Conservation (phyloP, 495 filamentous ascomycete species). For the Trichoderma orchidacearum region DNA sequence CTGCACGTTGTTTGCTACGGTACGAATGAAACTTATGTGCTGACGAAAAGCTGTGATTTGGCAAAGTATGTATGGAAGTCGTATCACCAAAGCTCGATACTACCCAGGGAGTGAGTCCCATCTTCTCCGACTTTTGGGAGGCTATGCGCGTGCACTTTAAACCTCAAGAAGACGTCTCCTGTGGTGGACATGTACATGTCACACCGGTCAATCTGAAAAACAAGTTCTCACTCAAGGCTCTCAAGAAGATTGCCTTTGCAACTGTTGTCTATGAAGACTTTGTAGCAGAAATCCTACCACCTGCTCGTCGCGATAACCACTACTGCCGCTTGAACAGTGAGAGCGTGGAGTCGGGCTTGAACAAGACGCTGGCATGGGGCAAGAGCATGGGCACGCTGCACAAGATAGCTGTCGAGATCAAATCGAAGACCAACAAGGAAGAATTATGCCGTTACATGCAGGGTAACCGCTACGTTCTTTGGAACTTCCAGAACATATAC, state of each 20-base stretch:
- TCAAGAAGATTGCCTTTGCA: conserved; percentile 9
- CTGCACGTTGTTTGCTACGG: background rate
- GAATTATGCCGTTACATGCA: conserved; percentile 9
- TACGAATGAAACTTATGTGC: background rate
- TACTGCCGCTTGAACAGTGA: conserved; percentile 8
- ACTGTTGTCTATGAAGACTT: conserved; percentile 8
- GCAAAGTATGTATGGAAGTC: conserved; percentile 11
- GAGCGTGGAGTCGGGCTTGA: background rate
- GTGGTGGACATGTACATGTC: conserved; percentile 10
- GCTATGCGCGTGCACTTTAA: conserved; percentile 9
- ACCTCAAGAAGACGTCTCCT: conserved; percentile 5
- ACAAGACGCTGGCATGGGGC: background rate
- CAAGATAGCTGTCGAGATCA: conserved; percentile 6
- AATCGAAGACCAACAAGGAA: background rate
- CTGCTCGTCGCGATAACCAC: conserved; percentile 6
- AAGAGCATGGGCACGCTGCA: conserved; percentile 2
- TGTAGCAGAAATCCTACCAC: conserved; percentile 5
- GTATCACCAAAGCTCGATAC: conserved; percentile 9
- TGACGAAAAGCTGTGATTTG: conserved; percentile 1
- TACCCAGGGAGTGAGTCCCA: conserved; percentile 1
- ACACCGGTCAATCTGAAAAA: conserved; percentile 2
- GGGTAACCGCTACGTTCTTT: conserved; percentile 8
- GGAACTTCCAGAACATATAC: conserved; percentile 12
- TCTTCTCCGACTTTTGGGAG: conserved; percentile 9
- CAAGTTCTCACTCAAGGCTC: conserved; percentile 7